A percentile compares a stretch with the other conserved stretches of the same genome.
Conservation (phyloP, 164 flowering plant species). For the Hamamelis virginiana region DNA sequence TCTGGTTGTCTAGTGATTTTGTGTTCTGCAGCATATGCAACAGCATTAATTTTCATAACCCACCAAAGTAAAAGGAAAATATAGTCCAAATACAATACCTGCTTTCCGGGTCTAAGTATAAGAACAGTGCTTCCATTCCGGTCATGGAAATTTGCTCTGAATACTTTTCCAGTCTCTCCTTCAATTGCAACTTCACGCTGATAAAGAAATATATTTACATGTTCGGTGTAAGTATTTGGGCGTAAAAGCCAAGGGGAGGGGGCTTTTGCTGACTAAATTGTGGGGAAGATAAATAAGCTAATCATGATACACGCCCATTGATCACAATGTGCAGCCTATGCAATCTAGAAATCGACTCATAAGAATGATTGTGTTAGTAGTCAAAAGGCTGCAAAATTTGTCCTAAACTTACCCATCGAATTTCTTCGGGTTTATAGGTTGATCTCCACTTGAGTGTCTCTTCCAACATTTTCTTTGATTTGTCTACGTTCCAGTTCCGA, state of each 20-base stretch:
- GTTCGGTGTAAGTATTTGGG: neutral
- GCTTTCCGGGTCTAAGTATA: slow-evolving; percentile 60
- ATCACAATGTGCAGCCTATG: neutral
- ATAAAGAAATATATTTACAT: slow-evolving; percentile 3
- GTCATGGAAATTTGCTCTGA: slow-evolving; percentile 79
- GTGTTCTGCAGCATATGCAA: slow-evolving; percentile 62
- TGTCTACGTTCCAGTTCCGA: slow-evolving; percentile 86
- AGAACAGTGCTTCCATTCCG: slow-evolving; percentile 75
- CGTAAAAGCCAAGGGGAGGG: neutral
- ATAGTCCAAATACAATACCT: slow-evolving; percentile 34
- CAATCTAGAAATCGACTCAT: neutral
- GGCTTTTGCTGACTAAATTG: too few species aligned
- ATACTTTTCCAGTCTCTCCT: slow-evolving; percentile 90
- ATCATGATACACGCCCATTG: neutral
- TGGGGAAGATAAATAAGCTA: too few species aligned
- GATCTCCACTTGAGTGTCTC: slow-evolving; percentile 90
- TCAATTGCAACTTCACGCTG: slow-evolving; percentile 84
- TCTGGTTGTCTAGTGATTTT: slow-evolving; percentile 58
- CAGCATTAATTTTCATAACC: neutral
- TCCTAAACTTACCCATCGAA: slow-evolving; percentile 73
- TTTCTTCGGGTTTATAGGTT: slow-evolving; percentile 87
- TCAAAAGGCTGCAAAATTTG: neutral
- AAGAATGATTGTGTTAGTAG: neutral
- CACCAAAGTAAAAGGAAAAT: neutral
- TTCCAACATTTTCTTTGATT: slow-evolving; percentile 88